phyloP scores from a whole-genome alignment of 106 monocot species.

The Cymbidium sinense region DNA sequence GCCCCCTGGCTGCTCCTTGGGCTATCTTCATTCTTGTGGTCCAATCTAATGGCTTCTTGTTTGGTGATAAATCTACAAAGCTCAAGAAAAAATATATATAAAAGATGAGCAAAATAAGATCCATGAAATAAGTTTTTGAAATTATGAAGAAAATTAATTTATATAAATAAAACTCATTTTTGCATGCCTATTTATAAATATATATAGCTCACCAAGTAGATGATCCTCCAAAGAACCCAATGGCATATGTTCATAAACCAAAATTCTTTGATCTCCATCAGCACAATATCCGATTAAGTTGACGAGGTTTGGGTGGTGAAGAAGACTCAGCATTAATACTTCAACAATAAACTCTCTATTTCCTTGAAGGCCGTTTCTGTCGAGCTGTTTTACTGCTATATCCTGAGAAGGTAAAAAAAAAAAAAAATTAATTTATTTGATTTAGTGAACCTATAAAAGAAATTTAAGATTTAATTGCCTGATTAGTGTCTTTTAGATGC shows the following conservation, averaged over 20 bases:
- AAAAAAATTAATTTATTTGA: background rate
- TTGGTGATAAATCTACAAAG: conserved; percentile 17
- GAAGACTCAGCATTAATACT: conserved; percentile 6
- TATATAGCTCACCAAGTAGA: background rate
- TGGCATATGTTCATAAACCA: conserved; percentile 9
- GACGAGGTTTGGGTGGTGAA: conserved; percentile 11
- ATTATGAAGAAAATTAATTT: too few relatives aligned
- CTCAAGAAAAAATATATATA: background rate
- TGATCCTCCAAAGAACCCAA: conserved; percentile 9
- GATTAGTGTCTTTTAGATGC: conserved; percentile 19
- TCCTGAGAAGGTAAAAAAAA: background rate
- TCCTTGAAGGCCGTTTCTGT: conserved; percentile 10
- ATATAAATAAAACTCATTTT: too few relatives aligned
- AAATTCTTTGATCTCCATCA: conserved; percentile 9
- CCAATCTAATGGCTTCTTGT: conserved; percentile 30
- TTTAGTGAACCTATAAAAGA: background rate
- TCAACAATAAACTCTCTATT: conserved; percentile 6
- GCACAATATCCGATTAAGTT: conserved; percentile 7
- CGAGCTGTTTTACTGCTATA: conserved; percentile 7
- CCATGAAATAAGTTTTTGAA: background rate
- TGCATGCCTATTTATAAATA: too few relatives aligned
- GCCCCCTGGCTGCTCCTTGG: conserved; percentile 24
- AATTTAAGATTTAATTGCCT: conserved; percentile 12
- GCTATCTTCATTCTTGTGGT: conserved; percentile 31
- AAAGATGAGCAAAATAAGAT: background rate